Evolutionary conservation across 2,329 filamentous ascomycete species (phyloP).

Genomic region (Xylaria digitata): DNA sequence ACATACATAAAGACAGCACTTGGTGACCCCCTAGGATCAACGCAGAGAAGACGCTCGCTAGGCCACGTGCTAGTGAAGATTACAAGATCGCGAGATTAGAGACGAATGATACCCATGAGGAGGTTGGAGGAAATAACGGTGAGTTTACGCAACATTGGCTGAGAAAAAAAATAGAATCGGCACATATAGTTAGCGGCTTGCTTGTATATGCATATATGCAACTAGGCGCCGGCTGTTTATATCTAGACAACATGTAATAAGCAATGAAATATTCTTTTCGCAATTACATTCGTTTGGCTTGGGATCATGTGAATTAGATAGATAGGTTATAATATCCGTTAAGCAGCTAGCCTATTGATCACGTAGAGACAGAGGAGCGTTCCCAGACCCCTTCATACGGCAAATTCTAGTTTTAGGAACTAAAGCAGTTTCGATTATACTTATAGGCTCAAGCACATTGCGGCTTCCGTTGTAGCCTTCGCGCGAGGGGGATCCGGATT

Average conservation of each 20-base stretch:
- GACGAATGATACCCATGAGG: constrained; percentile 36
- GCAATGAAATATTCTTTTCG: constrained; percentile 46
- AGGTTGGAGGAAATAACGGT: constrained; percentile 5
- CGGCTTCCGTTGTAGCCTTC: no score
- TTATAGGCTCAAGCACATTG: no score
- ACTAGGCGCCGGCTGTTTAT: constrained; percentile 37
- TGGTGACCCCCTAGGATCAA: constrained; percentile 16
- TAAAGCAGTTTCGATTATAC: no score
- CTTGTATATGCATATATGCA: constrained; percentile 7
- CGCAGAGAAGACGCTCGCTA: constrained; percentile 17
- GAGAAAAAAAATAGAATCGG: constrained; percentile 24
- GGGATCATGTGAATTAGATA: background rate
- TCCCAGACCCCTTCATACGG: no score
- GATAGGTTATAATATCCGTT: no score
- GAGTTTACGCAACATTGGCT: constrained; percentile 16
- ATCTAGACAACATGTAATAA: constrained; percentile 48
- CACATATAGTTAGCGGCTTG: constrained; percentile 25
- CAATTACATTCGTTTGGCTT: background rate
- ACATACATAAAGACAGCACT: constrained; percentile 9
- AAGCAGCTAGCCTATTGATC: no score
- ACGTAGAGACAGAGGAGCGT: no score
- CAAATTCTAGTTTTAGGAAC: no score
- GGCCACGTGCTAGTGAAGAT: constrained; percentile 1
- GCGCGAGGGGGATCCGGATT: no score
- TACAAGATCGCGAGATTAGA: constrained; percentile 17